A percentile compares a stretch with the other conserved stretches of the same genome.
These are phyloP conservation scores for Eutrema japonicum DNA, from an alignment of 345 rosid species.

Conservation along the genomic window DNA sequence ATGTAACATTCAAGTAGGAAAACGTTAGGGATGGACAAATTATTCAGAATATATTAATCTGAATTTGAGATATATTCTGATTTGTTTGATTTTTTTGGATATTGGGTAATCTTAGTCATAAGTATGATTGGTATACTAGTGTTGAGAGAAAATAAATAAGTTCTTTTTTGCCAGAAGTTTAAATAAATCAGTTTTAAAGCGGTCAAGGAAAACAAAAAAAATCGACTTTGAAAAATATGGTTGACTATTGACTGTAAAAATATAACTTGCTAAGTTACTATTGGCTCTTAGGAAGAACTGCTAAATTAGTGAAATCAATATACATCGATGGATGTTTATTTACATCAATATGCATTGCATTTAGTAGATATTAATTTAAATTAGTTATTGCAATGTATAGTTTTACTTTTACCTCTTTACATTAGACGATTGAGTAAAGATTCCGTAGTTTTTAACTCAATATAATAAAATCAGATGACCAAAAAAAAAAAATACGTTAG, in stretches of 20 bases:
- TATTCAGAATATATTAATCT: neutral
- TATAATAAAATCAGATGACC: too few species aligned
- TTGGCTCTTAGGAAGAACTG: neutral
- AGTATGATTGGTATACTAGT: neutral
- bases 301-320: neutral
- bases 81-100: neutral
- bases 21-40: neutral
- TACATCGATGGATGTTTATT: neutral
- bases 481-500: too few species aligned
- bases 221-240: neutral
- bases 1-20: neutral
- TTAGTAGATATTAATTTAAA: neutral
- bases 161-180: neutral
- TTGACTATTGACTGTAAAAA: neutral
- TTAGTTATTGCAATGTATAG: neutral
- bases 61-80: neutral
- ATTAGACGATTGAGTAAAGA: neutral
- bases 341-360: slow-evolving; percentile 4
- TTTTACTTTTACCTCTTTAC: neutral
- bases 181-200: neutral
- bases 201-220: neutral
- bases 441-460: too few species aligned
- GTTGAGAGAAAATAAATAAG: neutral
- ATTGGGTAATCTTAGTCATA: neutral
- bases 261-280: neutral